A percentile compares a stretch with the other conserved stretches of the same genome.
Evolutionary conservation across 1,284 basidiomycete species (phyloP).

Genomic region (Apiotrichum mycotoxinovorans): DNA sequence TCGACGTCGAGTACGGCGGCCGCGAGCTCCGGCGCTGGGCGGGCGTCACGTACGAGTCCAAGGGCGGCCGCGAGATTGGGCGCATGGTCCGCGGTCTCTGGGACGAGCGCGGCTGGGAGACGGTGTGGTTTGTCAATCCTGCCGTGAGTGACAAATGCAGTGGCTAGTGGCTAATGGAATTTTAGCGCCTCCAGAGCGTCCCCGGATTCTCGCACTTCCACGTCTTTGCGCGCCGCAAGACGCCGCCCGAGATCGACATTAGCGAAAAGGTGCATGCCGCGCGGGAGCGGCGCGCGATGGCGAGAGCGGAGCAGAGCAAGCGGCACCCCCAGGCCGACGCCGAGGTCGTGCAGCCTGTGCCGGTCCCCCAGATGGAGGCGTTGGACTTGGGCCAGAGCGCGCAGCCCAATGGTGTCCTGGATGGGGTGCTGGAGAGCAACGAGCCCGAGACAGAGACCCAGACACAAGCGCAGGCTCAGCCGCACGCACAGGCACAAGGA

Average conservation of each 20-base stretch:
- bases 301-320: background rate
- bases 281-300: background rate
- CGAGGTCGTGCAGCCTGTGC: background rate
- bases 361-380: background rate
- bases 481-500: too few species aligned
- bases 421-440: too few species aligned
- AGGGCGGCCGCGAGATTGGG: conserved; percentile 41
- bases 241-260: conserved; percentile 42
- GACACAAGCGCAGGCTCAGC: too few species aligned
- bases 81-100: conserved; percentile 46
- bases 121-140: conserved; percentile 43
- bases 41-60: conserved; percentile 29
- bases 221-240: conserved; percentile 47
- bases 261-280: conserved; percentile 6
- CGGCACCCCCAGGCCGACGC: background rate
- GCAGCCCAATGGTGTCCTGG: too few species aligned
- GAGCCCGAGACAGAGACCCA: too few species aligned
- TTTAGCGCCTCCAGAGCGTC: conserved; percentile 41
- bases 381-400: conserved; percentile 9
- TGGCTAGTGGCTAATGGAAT: too few species aligned
- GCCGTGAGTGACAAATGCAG: background rate
- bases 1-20: conserved; percentile 32
- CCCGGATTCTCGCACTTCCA: conserved; percentile 48
- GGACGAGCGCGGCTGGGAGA: conserved; percentile 47
- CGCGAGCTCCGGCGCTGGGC: conserved; percentile 35